These are phyloP conservation scores for Neofusicoccum sp. DNA, from an alignment of 2,329 filamentous ascomycete genomes.

Conservation along the genomic window DNA sequence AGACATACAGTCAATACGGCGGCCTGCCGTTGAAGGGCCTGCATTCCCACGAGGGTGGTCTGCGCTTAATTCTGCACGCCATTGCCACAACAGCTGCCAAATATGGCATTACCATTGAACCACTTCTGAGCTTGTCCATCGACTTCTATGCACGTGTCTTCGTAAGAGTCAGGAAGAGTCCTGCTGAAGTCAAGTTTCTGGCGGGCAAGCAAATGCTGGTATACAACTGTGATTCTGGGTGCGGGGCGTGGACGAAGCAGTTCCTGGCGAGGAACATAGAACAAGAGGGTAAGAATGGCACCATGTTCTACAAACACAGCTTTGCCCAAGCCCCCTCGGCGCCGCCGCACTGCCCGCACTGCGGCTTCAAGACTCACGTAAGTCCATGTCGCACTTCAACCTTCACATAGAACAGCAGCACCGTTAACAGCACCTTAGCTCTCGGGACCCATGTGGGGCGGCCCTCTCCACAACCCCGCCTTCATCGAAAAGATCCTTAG, in stretches of 20 bases:
- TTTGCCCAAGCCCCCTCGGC: conserved; percentile 71
- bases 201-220: conserved; percentile 91
- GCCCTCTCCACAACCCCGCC: conserved; percentile 78
- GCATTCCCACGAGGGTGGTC: conserved; percentile 84
- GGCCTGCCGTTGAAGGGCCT: conserved; percentile 83
- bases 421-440: conserved; percentile 43
- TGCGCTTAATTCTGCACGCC: conserved; percentile 82
- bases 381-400: neutral
- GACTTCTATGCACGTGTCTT: conserved; percentile 95
- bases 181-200: conserved; percentile 85
- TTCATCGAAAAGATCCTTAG: conserved; percentile 82
- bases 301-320: conserved; percentile 72
- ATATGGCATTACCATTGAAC: conserved; percentile 88
- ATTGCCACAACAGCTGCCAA: conserved; percentile 79
- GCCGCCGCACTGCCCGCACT: conserved; percentile 74
- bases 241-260: conserved; percentile 88
- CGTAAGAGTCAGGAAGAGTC: conserved; percentile 76
- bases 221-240: conserved; percentile 88
- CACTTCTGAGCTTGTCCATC: conserved; percentile 87
- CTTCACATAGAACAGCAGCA: neutral
- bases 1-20: conserved; percentile 91
- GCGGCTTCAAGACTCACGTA: conserved; percentile 77
- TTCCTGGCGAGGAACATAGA: conserved; percentile 71
- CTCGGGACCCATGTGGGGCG: conserved; percentile 92
- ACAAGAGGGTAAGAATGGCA: conserved; percentile 68